phyloP scores from a whole-genome alignment of 2,329 filamentous ascomycete genomes.

The Fusarium pseudograminearum region DNA sequence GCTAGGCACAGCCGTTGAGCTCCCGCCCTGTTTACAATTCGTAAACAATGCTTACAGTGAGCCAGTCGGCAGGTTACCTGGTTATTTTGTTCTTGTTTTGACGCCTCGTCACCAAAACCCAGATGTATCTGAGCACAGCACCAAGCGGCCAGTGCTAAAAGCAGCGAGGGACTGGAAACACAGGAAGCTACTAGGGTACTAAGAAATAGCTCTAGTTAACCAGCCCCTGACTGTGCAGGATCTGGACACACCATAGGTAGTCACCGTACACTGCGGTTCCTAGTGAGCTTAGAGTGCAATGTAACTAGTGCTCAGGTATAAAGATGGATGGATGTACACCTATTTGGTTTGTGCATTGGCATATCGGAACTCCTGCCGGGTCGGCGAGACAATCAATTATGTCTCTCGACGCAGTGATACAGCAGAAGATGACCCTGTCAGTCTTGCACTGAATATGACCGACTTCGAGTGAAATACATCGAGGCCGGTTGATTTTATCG shows the following conservation, averaged over 20 bases:
- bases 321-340: background rate
- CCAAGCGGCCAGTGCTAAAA: conserved; percentile 1
- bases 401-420: conserved; percentile 40
- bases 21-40: background rate
- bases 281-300: background rate
- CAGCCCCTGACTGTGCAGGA: conserved; percentile 17
- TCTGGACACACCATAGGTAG: conserved; percentile 15
- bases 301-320: background rate
- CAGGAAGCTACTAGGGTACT: background rate
- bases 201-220: background rate
- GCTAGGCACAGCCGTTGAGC: conserved; percentile 22
- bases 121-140: conserved; percentile 2
- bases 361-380: conserved; percentile 51
- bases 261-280: background rate
- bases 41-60: background rate
- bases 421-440: conserved; percentile 52
- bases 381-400: conserved; percentile 43
- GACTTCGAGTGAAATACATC: conserved; percentile 62
- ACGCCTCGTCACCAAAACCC: background rate
- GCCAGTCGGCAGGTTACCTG: conserved; percentile 17
- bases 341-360: background rate
- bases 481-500: conserved; percentile 72
- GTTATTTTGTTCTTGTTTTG: background rate
- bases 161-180: conserved; percentile 3
- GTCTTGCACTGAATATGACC: conserved; percentile 74